Evolutionary conservation across 441 rosid species (phyloP).

Genomic region (Corymbia calophylla): DNA sequence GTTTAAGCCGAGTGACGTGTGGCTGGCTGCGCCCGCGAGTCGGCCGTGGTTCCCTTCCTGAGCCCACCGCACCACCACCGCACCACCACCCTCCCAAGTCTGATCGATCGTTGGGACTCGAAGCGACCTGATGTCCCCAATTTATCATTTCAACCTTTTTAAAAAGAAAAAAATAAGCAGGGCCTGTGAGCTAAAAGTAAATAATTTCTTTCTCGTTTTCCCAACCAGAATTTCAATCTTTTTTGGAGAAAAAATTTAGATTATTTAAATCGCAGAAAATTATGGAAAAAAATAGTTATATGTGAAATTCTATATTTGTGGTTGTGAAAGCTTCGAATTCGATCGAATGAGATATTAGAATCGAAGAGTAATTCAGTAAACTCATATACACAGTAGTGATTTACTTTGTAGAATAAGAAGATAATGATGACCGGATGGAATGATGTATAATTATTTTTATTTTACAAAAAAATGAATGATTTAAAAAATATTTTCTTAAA

Average conservation of each 20-base stretch:
- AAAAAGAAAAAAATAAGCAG: background rate
- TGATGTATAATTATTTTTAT: no score
- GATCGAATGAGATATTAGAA: accelerated
- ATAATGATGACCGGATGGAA: accelerated
- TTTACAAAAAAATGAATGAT: no score
- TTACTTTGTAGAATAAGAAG: accelerated
- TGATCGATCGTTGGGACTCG: background rate
- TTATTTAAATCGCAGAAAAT: background rate
- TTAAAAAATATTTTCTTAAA: no score
- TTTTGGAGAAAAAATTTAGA: background rate
- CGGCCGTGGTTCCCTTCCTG: background rate
- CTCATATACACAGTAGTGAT: accelerated
- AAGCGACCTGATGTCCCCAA: background rate
- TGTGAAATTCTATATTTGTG: background rate
- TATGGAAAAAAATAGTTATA: background rate
- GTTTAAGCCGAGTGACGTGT: background rate
- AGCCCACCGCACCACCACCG: background rate
- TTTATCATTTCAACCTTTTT: background rate
- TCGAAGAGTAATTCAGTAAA: accelerated
- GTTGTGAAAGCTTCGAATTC: background rate
- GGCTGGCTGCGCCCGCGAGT: background rate
- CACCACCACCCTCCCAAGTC: background rate
- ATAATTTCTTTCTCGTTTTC: background rate
- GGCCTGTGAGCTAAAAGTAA: background rate
- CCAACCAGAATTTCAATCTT: background rate